A percentile compares a stretch with the other conserved stretches of the same genome.
phyloP scores from a whole-genome alignment of 208 protist species.

The Wallacemonas collosoma region DNA sequence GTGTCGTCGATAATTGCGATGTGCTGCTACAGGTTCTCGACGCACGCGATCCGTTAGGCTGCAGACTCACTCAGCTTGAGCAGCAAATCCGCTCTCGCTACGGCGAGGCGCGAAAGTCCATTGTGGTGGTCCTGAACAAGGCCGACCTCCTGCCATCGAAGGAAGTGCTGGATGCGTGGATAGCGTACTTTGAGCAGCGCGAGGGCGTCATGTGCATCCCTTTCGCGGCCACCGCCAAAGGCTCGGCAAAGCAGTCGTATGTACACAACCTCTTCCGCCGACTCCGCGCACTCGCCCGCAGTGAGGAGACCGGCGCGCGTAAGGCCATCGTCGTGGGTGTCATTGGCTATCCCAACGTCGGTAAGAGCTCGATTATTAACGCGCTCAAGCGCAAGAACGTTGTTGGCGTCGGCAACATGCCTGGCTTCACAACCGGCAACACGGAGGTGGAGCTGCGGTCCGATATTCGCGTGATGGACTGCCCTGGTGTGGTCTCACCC shows the following conservation, averaged over 20 bases:
- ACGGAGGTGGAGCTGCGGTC: conserved; percentile 96
- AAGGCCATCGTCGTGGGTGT: conserved; percentile 96
- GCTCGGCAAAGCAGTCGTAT: conserved; percentile 52
- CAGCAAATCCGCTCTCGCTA: conserved; percentile 88
- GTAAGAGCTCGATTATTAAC: conserved; percentile 98
- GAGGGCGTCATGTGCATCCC: conserved; percentile 84
- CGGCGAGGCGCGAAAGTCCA: conserved; percentile 90
- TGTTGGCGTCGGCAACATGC: conserved; percentile 90
- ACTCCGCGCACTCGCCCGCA: conserved; percentile 90
- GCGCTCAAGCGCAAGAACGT: conserved; percentile 95
- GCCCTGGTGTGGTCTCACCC: conserved; percentile 95
- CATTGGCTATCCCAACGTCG: conserved; percentile 99
- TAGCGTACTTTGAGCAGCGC: conserved; percentile 82
- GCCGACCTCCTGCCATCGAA: conserved; percentile 96
- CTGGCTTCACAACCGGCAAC: conserved; percentile 95
- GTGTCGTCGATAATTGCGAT: conserved; percentile 93
- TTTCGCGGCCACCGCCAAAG: conserved; percentile 89
- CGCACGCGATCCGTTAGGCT: conserved; percentile 97
- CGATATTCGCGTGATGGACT: conserved; percentile 97
- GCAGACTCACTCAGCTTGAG: conserved; percentile 94
- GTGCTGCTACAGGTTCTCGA: conserved; percentile 98
- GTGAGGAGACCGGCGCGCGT: conserved; percentile 73
- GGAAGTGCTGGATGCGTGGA: conserved; percentile 88
- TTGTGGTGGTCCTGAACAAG: conserved; percentile 98
- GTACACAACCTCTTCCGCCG: conserved; percentile 87